Evolutionary conservation across 2,329 filamentous ascomycete genomes (phyloP), one percentile per base, ranked within the genome.

Genomic region (Chaetoscypha palmicola): DNA sequence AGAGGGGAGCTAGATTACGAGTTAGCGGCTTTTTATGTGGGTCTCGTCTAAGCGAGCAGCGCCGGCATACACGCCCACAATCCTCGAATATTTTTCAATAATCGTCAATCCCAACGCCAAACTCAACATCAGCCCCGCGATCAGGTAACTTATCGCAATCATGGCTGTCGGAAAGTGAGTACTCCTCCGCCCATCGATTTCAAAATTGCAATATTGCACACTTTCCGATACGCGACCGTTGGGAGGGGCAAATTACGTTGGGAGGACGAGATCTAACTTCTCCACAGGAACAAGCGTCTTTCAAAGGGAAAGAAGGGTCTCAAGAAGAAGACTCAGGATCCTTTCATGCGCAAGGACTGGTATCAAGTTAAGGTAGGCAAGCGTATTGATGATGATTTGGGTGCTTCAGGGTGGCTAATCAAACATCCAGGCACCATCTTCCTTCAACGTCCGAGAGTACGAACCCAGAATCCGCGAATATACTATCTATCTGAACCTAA

Each of bases 271-370:
- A 36, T 58, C 60, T 63, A 51, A 63, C 59, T 53, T 44, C 31
- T 56, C 34, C 38, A 56, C 46, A 89, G 84, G 87, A 98, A 98
- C 84, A 98, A 98, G 89, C 89, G 92, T 81, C 83, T 98, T 78
- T 97, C 92, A 60, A 98, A 98, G 83, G 92, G 92, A 77, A 98
- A 97, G 88, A 98, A 98, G 83, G 91, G 92, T 73, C 80, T 97
- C 70, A 97, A 97, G 88, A 97, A 98, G 91, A 91, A 91, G 77
- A 91, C 90, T 66, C 76, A 84, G 64, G 92, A 98, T 73, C 91
- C 92, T 66, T 97, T 97, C 79, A 81, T 90, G 66, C 86, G 91
- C 70, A 98, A 98, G 81, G 92, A 97, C 72, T 97, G 94, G 87
- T 98, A 90, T 77, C 86, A 84, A 66, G 83, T 98, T 74, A 97